Percentiles rank a stretch among this genome's conserved stretches.
These are phyloP conservation scores for Dothidotthia symphoricarpi DNA, from an alignment of 2,329 filamentous ascomycete species.

Conservation along the genomic window DNA sequence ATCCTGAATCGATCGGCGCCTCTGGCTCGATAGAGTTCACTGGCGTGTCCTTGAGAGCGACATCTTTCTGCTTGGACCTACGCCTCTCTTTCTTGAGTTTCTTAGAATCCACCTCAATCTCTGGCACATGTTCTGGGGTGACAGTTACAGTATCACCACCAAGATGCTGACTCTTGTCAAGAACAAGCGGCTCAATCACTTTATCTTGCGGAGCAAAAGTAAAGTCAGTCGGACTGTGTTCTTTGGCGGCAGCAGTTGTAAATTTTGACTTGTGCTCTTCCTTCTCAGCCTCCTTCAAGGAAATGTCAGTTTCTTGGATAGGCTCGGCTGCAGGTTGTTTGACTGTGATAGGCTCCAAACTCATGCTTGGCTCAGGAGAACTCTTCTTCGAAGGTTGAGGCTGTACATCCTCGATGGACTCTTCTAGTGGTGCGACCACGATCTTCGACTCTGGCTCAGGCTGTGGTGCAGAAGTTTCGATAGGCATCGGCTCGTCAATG, in stretches of 20 bases:
- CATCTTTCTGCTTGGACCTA: no score
- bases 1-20: neutral
- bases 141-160: no score
- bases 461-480: no score
- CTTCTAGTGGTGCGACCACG: neutral
- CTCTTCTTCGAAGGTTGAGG: no score
- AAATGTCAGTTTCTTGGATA: neutral
- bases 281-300: constrained; percentile 17
- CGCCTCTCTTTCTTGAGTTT: no score
- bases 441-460: constrained; percentile 2
- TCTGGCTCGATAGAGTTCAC: neutral
- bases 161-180: no score
- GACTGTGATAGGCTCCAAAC: neutral
- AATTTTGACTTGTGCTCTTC: constrained; percentile 23
- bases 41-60: no score
- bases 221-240: neutral
- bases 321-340: neutral
- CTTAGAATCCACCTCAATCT: no score
- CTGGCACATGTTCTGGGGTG: no score
- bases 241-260: constrained; percentile 1
- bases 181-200: neutral
- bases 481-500: no score
- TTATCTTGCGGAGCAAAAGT: neutral
- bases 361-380: neutral
- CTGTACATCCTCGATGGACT: constrained; percentile 2